Percentiles rank a stretch among this genome's conserved stretches.
These are phyloP conservation scores for Cladophialophora immunda DNA, from an alignment of 2,329 filamentous ascomycete genomes.

Conservation along the genomic window DNA sequence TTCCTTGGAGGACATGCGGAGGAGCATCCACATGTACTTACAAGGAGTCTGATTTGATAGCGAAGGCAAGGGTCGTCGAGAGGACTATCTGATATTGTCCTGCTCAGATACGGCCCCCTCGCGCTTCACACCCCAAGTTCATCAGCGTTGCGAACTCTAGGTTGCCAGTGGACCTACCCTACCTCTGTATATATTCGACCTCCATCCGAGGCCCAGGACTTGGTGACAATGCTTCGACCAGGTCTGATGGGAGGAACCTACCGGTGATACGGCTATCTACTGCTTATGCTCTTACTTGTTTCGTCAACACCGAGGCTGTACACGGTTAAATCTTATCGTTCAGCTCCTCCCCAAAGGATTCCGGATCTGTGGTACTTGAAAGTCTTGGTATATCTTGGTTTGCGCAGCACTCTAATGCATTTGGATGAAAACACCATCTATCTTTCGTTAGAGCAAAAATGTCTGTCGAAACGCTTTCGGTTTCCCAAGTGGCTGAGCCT, in stretches of 20 bases:
- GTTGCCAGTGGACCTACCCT: not conserved
- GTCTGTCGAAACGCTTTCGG: conserved; percentile 4
- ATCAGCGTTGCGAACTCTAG: not conserved
- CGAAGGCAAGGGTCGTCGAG: not conserved
- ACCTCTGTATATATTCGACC: not conserved
- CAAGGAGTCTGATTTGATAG: not conserved
- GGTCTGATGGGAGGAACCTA: not conserved
- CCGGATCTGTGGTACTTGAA: not conserved
- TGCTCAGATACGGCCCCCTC: not conserved
- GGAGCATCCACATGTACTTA: not conserved
- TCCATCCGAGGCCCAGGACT: not conserved
- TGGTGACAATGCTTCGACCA: not conserved
- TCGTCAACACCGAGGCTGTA: conserved; percentile 2
- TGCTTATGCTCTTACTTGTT: not conserved
- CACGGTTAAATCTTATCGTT: not conserved
- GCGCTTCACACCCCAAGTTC: not conserved
- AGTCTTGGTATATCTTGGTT: not conserved
- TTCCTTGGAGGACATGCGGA: not conserved
- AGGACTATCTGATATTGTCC: not conserved
- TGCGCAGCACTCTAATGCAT: not conserved
- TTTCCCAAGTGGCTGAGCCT: not conserved
- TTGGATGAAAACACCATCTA: not conserved
- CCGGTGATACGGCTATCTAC: not conserved
- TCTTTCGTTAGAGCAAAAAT: not conserved
- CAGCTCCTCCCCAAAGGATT: not conserved